Base-by-base conservation (phyloP, 2,329 filamentous ascomycete species). In the Hymenoscyphus infarciens region DNA sequence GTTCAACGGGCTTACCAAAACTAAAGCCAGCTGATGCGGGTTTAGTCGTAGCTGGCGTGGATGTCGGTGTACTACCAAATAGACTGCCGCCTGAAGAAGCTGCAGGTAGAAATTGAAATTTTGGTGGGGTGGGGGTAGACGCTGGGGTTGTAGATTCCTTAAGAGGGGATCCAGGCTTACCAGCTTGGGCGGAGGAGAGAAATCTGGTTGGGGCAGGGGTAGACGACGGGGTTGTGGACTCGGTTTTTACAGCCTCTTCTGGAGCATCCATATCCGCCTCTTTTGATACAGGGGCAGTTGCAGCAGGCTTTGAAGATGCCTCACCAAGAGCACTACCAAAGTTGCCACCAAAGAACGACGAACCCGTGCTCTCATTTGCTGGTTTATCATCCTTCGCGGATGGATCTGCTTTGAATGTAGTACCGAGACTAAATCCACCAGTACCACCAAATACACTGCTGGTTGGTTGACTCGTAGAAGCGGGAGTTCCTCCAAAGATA, bases 341-440 rank as follows among this genome's bases (percentile, higher is more conserved):
- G 10, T 77, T 81, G 59, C 77, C 78, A n/a, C 84, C 83, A 70
- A 91, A 90, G 67, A 89, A 80, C 4, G 80, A 79, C 5, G 80
- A 79, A 13, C 78, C 78, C n/a, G 76, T 74, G 22, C 73, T 68
- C n/a, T 74, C 74, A 25, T 74, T 73, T 25, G 75, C 72, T 8
- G 82, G 79, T 39, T 81, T 75, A 62, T 88, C 84, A 27, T 89
- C 82, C 63, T 85, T 86, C 0, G 83, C 80, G 54, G 81, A 92
- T 1, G 72, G 70, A 61, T 73, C 74, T 7, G 74, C 69, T 61
- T 78, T 80, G 22, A 78, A 75, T 1, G 72, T 73, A 11, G 73
- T 71, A 15, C 67, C 68, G 16, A 75, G 70, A 31, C 65, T 69
- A 57, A 75, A 75, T 22, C 61, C 61, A 38, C 45, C 45, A 29